Evolutionary conservation across 2,329 filamentous ascomycete genomes (phyloP), one percentile per base, ranked within the genome.

Genomic region (Trichoderma koningii): DNA sequence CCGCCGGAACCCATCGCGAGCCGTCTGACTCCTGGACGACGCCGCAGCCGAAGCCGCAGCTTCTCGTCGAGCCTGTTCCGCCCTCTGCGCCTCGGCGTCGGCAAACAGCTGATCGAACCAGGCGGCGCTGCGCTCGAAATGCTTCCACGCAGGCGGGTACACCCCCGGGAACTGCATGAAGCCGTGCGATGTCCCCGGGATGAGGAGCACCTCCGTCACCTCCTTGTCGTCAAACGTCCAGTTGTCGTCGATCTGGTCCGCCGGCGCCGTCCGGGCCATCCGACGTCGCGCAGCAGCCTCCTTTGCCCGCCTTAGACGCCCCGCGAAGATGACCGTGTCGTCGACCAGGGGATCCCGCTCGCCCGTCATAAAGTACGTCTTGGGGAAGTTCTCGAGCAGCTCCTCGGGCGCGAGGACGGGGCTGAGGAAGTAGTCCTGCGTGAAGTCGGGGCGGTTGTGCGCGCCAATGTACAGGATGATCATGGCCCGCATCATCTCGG

Each of bases 401-500:
- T 86, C 82, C 69, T 97, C 94, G 0, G 95, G 95, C 0, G 95
- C 93, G 0, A 97, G 85, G 1, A 97, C 88, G 0, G 95, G 95
- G 0, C 91, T 96, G 2, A 99, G 85, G 0, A 97, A 85, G 74
- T 93, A 97, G 76, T 99, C 94, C 7, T 91, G 92, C 30, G 87
- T 87, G 76, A 99, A 98, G 74, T 98, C 93, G 0, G 95, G 95
- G 0, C 93, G 89, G 75, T 95, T 92, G 74, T 97, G 91, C 0
- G 93, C 93, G 0, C 95, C 95, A 63, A 99, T 91, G 75, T 99
- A 99, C 4, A 99, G 83, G 69, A 99, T 96, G 69, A 99, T 97
- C 93, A 99, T 98, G 68, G 93, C 92, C 38, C 95, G 90, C 90
- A 98, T 97, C 92, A 98, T 97, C 77, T 99, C 95, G 0, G 95